A percentile compares a stretch with the other conserved stretches of the same genome.
phyloP scores from a whole-genome alignment of 179 eudicot genomes.

The Amaranthus tricolor region DNA sequence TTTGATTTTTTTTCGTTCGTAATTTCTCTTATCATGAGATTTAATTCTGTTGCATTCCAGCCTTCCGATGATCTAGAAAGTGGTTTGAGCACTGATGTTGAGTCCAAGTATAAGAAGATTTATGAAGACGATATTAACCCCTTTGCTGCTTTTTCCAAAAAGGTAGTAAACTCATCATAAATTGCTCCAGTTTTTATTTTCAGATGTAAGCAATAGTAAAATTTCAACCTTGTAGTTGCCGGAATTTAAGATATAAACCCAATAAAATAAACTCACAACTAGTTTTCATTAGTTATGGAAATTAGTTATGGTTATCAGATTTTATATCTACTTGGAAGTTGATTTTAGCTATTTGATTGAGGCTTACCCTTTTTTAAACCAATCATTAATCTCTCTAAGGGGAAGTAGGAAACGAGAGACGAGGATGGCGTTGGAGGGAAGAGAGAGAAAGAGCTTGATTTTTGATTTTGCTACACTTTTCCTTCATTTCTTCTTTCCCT shows the following conservation, averaged over 20 bases:
- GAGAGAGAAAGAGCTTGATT: background rate
- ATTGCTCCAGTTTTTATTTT: background rate
- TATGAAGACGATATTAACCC: constrained; percentile 99
- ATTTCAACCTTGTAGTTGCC: background rate
- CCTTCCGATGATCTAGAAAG: constrained; percentile 81
- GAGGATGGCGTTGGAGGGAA: background rate
- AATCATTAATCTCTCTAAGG: background rate
- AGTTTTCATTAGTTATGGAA: background rate
- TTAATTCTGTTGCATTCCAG: constrained; percentile 43
- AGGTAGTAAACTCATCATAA: constrained; percentile 39
- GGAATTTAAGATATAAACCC: background rate
- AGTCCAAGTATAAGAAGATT: constrained; percentile 96
- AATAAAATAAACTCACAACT: too few relatives aligned
- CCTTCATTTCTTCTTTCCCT: background rate
- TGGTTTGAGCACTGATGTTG: constrained; percentile 95
- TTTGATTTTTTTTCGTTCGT: constrained; percentile 6
- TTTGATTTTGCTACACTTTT: background rate
- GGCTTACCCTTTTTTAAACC: background rate
- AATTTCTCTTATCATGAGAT: constrained; percentile 13
- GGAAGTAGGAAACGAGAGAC: too few relatives aligned
- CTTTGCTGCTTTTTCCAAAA: constrained; percentile 97
- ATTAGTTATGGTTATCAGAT: background rate
- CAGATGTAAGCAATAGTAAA: background rate
- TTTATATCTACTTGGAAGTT: background rate
- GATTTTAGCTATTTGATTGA: background rate